Evolutionary conservation across 495 filamentous ascomycete genomes (phyloP).

Genomic region (Alectoria sarmentosa): DNA sequence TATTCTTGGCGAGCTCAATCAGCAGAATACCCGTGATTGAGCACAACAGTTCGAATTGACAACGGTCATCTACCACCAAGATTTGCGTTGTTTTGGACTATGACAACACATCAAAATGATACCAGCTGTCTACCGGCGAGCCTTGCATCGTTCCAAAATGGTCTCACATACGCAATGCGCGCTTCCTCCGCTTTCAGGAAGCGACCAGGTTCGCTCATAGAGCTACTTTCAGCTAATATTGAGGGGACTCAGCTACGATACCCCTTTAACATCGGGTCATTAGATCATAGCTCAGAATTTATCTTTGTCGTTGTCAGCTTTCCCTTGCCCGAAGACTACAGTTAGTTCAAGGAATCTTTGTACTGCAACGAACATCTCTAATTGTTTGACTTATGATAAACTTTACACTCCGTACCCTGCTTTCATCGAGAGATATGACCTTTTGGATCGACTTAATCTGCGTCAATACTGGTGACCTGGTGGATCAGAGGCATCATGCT

Average conservation of each 20-base stretch:
- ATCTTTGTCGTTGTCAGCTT: background rate
- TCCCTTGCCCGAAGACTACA: background rate
- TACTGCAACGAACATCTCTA: background rate
- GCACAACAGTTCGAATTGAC: background rate
- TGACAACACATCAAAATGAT: background rate
- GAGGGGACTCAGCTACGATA: background rate
- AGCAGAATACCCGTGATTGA: background rate
- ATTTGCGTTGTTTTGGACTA: background rate
- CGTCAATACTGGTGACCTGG: background rate
- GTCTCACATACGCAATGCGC: background rate
- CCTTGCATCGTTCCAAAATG: background rate
- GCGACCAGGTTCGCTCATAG: background rate
- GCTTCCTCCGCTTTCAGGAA: background rate
- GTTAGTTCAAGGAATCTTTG: background rate
- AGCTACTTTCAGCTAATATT: background rate
- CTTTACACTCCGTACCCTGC: background rate
- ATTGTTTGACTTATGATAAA: background rate
- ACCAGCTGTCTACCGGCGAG: background rate
- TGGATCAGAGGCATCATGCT: background rate
- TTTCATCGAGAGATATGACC: background rate
- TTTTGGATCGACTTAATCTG: background rate
- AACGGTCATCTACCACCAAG: background rate
- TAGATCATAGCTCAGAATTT: background rate
- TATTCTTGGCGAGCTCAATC: too few species aligned
- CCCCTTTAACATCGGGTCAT: background rate